Conservation (phyloP, 1,284 basidiomycete species). For the Porodaedalea pini region DNA sequence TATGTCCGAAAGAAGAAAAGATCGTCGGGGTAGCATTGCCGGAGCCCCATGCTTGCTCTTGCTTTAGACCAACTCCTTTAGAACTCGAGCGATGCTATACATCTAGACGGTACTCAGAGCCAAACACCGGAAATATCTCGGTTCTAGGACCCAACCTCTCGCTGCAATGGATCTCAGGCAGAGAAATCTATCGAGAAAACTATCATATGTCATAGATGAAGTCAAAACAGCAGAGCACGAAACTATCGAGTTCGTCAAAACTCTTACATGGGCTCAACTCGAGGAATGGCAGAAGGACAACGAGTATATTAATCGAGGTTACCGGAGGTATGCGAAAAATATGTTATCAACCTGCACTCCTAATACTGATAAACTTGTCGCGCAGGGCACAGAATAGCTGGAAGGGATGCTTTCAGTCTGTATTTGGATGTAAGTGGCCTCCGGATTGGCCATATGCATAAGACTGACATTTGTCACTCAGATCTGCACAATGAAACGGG, state of each 20-base stretch:
- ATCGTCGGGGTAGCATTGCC: too few species aligned
- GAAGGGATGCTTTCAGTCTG: constrained; percentile 61
- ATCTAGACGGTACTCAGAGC: too few species aligned
- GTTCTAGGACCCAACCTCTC: too few species aligned
- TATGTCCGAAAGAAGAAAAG: too few species aligned
- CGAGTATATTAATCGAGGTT: constrained; percentile 69
- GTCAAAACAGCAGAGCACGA: constrained; percentile 15
- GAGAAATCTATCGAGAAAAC: constrained; percentile 3
- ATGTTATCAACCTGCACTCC: neutral
- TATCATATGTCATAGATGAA: constrained; percentile 18
- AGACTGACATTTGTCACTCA: constrained; percentile 30
- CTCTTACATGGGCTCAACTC: constrained; percentile 59
- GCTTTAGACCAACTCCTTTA: too few species aligned
- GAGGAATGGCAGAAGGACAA: constrained; percentile 74
- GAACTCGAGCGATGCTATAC: too few species aligned
- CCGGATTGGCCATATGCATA: constrained; percentile 2
- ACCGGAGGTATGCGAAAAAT: constrained; percentile 52
- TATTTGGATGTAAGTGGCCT: constrained; percentile 64
- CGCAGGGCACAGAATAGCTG: constrained; percentile 62
- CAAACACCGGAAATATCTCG: too few species aligned
- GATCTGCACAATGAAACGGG: constrained; percentile 85
- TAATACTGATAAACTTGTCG: neutral
- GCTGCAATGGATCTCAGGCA: constrained; percentile 5
- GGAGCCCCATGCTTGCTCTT: too few species aligned
- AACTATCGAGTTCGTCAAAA: constrained; percentile 28